Evolutionary conservation across 441 rosid genomes (phyloP).

Genomic region (Erysimum pusillum): DNA sequence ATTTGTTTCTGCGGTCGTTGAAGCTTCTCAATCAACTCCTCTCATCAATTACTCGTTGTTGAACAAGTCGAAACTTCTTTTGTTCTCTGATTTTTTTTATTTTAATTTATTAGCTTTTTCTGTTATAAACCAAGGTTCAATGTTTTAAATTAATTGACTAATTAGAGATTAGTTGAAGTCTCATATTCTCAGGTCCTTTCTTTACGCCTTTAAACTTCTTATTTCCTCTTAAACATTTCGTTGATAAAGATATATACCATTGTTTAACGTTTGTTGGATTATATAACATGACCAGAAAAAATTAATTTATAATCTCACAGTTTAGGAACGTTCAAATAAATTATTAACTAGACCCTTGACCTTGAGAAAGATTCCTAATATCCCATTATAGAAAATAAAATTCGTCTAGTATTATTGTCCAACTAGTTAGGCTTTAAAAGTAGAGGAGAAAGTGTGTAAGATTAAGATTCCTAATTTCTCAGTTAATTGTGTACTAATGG

Average conservation of each 20-base stretch:
- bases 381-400: background rate
- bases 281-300: background rate
- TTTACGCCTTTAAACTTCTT: constrained; percentile 39
- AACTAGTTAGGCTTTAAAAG: background rate
- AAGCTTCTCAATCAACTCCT: constrained; percentile 35
- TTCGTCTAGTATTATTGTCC: background rate
- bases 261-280: background rate
- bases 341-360: constrained; percentile 1
- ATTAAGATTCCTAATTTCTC: background rate
- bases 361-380: background rate
- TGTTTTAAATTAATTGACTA: constrained; percentile 15
- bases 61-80: constrained; percentile 27
- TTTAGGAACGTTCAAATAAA: constrained; percentile 15
- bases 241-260: background rate
- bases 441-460: constrained; percentile 3
- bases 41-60: constrained; percentile 26
- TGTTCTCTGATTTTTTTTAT: background rate
- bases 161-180: constrained; percentile 25
- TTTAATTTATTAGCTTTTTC: background rate
- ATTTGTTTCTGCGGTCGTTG: constrained; percentile 37
- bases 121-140: constrained; percentile 23
- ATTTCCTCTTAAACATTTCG: background rate
- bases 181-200: constrained; percentile 41
- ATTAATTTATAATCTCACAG: background rate
- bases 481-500: background rate